Conservation (phyloP, 2,329 filamentous ascomycete genomes). For the Albifimbria verrucaria region DNA sequence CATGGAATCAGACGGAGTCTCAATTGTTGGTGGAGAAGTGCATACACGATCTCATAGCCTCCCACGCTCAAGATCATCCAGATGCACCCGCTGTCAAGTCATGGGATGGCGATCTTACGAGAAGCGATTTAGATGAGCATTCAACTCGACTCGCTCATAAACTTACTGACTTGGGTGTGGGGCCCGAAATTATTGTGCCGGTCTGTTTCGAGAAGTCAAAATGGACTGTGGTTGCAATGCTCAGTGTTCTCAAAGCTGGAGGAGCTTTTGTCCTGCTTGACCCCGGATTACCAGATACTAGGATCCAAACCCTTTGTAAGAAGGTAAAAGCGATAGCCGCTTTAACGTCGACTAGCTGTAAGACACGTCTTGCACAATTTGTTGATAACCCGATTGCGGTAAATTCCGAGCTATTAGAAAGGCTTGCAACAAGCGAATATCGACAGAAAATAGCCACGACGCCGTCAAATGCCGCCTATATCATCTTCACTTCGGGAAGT, state of each 20-base stretch:
- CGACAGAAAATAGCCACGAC: background rate
- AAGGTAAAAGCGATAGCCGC: background rate
- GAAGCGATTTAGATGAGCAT: conserved; percentile 26
- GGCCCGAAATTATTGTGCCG: conserved; percentile 52
- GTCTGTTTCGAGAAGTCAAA: conserved; percentile 64
- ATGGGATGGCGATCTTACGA: conserved; percentile 34
- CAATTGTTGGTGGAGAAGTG: conserved; percentile 13
- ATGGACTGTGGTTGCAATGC: conserved; percentile 44
- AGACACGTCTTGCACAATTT: background rate
- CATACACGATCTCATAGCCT: conserved; percentile 37
- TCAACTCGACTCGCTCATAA: conserved; percentile 30
- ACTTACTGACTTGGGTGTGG: conserved; percentile 43
- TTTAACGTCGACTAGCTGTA: background rate
- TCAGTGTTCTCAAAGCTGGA: conserved; percentile 58
- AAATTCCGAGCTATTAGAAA: background rate
- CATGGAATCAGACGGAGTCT: background rate
- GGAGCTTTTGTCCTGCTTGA: conserved; percentile 44
- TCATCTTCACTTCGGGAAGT: conserved; percentile 50
- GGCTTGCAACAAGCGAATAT: too few species aligned
- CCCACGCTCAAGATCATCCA: conserved; percentile 29
- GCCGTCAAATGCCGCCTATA: conserved; percentile 15
- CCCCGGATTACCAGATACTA: conserved; percentile 4
- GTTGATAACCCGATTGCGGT: background rate
- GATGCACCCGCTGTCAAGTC: conserved; percentile 32
- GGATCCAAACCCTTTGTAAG: background rate